phyloP scores from a whole-genome alignment of 805 yeast species.

The Peterozyma toletana region DNA sequence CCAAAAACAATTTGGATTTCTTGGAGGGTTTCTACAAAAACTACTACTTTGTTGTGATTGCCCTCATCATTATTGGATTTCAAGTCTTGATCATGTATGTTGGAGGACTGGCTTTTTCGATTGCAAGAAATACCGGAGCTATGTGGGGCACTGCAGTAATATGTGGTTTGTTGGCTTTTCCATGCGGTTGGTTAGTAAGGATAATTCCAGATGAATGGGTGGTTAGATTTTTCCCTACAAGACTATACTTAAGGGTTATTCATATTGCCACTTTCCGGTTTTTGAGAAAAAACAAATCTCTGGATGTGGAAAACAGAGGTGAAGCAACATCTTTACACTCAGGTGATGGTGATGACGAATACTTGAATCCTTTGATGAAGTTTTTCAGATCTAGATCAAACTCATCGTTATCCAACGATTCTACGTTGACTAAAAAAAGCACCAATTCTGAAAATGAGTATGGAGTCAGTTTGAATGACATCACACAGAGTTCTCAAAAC shows the following conservation, averaged over 20 bases:
- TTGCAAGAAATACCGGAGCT: constrained; percentile 69
- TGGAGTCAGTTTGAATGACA: too few relatives aligned
- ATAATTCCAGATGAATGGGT: constrained; percentile 79
- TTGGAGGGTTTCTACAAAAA: constrained; percentile 78
- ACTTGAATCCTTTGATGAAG: too few relatives aligned
- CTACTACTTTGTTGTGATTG: constrained; percentile 71
- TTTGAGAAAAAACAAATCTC: constrained; percentile 8
- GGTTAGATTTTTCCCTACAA: constrained; percentile 55
- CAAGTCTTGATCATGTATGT: constrained; percentile 91
- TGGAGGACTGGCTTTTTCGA: constrained; percentile 93
- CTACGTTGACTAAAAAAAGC: constrained; percentile 3
- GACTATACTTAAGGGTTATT: constrained; percentile 29
- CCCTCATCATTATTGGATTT: constrained; percentile 67
- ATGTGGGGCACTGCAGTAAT: constrained; percentile 88
- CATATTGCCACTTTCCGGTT: constrained; percentile 12
- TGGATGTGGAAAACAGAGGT: constrained; percentile 7
- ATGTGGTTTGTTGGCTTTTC: constrained; percentile 76
- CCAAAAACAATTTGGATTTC: constrained; percentile 66
- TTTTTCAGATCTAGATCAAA: too few relatives aligned
- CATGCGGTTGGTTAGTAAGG: constrained; percentile 72
- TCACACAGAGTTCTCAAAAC: too few relatives aligned
- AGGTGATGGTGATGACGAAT: constrained; percentile 5
- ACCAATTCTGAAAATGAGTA: too few relatives aligned
- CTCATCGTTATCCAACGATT: constrained; percentile 8
- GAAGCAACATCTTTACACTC: too few relatives aligned